phyloP scores from a whole-genome alignment of 176 grass and related monocot genomes.

The Oropetium thomaeum region DNA sequence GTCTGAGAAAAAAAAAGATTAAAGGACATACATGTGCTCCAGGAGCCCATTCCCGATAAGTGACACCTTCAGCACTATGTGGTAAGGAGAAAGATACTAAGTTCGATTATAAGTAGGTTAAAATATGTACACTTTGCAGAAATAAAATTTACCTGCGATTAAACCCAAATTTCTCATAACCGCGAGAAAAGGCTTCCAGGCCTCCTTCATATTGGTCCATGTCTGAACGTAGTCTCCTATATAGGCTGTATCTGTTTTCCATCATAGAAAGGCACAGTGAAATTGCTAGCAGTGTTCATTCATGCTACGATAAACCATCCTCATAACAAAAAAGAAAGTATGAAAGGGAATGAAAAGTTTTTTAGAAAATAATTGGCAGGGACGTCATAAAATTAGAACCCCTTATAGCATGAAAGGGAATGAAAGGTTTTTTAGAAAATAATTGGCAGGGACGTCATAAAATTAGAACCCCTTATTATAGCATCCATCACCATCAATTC shows the following conservation, averaged over 20 bases:
- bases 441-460: not conserved
- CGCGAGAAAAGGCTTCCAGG: slow-evolving; percentile 75
- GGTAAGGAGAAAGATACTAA: slow-evolving; percentile 18
- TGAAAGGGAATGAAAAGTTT: not conserved
- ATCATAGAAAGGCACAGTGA: slow-evolving; percentile 23
- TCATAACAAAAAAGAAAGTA: not conserved
- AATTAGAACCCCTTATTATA: not conserved
- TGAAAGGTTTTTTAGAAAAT: not conserved
- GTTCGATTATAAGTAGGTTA: slow-evolving; percentile 16
- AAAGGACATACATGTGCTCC: slow-evolving; percentile 71
- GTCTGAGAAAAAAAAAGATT: no score
- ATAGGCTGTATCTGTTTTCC: slow-evolving; percentile 72
- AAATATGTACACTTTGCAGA: not conserved
- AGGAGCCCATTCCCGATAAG: slow-evolving; percentile 95
- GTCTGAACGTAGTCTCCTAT: slow-evolving; percentile 61
- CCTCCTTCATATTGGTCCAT: slow-evolving; percentile 90
- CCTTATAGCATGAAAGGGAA: not conserved
- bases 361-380: not conserved
- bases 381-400: not conserved
- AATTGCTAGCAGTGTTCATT: not conserved
- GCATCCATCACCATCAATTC: not conserved
- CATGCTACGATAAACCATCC: not conserved
- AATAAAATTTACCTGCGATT: slow-evolving; percentile 54
- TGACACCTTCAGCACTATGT: slow-evolving; percentile 72
- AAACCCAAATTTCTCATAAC: slow-evolving; percentile 94